Conservation (phyloP, 805 yeast genomes). For the Groenewaldozyma salmanticensis region DNA sequence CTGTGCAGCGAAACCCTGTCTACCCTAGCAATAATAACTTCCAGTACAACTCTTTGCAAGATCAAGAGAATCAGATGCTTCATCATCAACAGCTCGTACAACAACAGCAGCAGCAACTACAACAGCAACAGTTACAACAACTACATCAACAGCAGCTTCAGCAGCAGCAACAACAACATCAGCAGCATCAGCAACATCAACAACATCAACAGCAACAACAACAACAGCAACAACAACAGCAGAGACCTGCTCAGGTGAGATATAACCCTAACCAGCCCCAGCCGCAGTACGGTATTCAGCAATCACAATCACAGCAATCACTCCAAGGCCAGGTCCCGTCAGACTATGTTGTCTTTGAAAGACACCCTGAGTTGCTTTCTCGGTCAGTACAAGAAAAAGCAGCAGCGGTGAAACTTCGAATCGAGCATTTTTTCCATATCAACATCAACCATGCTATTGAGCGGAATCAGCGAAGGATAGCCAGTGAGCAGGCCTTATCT, state of each 20-base stretch:
- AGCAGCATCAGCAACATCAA: conserved; percentile 2
- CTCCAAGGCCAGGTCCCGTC: conserved; percentile 17
- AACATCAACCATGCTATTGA: conserved; percentile 90
- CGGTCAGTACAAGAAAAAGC: conserved; percentile 73
- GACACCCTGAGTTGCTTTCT: conserved; percentile 74
- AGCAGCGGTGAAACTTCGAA: conserved; percentile 67
- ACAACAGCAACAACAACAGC: conserved; percentile 14
- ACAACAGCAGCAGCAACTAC: conserved; percentile 25
- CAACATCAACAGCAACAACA: conserved; percentile 4
- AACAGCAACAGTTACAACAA: too few relatives aligned
- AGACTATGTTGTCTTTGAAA: conserved; percentile 62
- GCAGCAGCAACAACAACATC: conserved; percentile 5
- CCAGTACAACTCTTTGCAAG: too few relatives aligned
- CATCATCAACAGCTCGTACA: conserved; percentile 2
- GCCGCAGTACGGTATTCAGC: conserved; percentile 8
- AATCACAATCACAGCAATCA: conserved; percentile 15
- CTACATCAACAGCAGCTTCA: too few relatives aligned
- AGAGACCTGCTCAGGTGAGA: conserved; percentile 9
- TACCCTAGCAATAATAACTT: too few relatives aligned
- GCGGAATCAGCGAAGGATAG: conserved; percentile 84
- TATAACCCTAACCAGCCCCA: too few relatives aligned
- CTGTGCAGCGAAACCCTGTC: conserved; percentile 1
- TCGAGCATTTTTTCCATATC: conserved; percentile 79
- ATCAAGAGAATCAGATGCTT: too few relatives aligned
- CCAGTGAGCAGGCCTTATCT: conserved; percentile 63